Base-by-base conservation (phyloP, 2,329 filamentous ascomycete genomes). In the Ceratocystis colombiana region DNA sequence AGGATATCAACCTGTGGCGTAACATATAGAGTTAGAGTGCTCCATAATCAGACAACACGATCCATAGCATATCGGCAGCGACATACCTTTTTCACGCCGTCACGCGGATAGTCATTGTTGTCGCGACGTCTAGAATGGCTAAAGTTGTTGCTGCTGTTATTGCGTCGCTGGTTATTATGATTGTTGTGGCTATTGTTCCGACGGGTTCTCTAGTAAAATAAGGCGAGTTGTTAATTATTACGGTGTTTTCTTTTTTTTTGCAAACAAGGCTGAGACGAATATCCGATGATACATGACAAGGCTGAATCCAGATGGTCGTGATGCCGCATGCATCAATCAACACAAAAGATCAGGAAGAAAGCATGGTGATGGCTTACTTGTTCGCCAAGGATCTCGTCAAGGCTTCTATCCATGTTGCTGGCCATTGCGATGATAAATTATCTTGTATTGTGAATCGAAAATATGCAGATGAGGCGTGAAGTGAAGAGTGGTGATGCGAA, bases 11-110 rank as follows among this genome's bases (percentile, higher is more conserved):
- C 66, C 66, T 64, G 57, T 37, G 55, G 12, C 30, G 28, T 20
- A 30, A 1, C 30, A n/a, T 10, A 12, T 2, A 63, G 20, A 30
- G 45, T 63, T 46, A 22, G 45, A 50, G 30, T 37, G 62, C 44
- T 28, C 45, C 25, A 50, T 7, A 20, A 53, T 10, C 17, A 12
- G 41, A 59, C 7, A 48, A 55, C n/a, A 45, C 17, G 20, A 48
- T 44, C 37, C 46, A 44, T 30, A 10, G 22, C 28, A 41, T 46
- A 17, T 48, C 12, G 15, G 28, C 46, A 25, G 12, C 28, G 20
- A 68, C 73, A 59, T 76, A 93, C 90, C 90, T 95, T 95, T 91
- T 87, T 92, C 75, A 93, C 84, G 77, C 89, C 89, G 61, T 68
- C 66, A 62, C 66, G 66, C 46, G 66, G 66, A 59, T 63, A 66